These are phyloP conservation scores for Neoarthrinium moseri DNA, from an alignment of 2,329 filamentous ascomycete genomes.

Conservation along the genomic window DNA sequence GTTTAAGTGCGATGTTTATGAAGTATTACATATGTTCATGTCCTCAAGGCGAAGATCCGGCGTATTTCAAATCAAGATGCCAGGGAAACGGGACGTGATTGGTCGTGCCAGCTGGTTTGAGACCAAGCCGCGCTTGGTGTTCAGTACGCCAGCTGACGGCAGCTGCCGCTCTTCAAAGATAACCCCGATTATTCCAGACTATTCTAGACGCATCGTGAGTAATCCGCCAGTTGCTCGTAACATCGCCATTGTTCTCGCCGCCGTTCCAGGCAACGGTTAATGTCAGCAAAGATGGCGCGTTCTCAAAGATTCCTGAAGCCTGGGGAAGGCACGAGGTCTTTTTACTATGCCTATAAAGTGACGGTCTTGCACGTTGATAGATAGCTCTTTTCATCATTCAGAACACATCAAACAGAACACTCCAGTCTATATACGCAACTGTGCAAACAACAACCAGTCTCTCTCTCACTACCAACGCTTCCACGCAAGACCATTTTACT, in stretches of 20 bases:
- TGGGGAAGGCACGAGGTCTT: conserved; percentile 17
- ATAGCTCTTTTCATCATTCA: conserved; percentile 19
- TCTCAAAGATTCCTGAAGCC: conserved; percentile 24
- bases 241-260: conserved; percentile 26
- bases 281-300: conserved; percentile 12
- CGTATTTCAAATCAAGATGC: too few species aligned
- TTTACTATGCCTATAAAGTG: conserved; percentile 28
- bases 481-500: conserved; percentile 7
- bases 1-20: too few species aligned
- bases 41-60: too few species aligned
- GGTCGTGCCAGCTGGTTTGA: too few species aligned
- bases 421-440: conserved; percentile 6
- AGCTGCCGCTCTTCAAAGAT: too few species aligned
- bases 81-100: too few species aligned
- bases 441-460: background rate
- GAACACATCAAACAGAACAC: conserved; percentile 24
- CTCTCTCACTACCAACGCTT: background rate
- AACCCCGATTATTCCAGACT: conserved; percentile 1
- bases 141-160: too few species aligned
- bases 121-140: too few species aligned
- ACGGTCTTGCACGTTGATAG: conserved; percentile 12
- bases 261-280: background rate
- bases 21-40: too few species aligned
- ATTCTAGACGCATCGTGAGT: conserved; percentile 4
- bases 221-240: conserved; percentile 14